Base-by-base conservation (phyloP, 495 filamentous ascomycete species). In the Penicillium macrosclerotiorum region DNA sequence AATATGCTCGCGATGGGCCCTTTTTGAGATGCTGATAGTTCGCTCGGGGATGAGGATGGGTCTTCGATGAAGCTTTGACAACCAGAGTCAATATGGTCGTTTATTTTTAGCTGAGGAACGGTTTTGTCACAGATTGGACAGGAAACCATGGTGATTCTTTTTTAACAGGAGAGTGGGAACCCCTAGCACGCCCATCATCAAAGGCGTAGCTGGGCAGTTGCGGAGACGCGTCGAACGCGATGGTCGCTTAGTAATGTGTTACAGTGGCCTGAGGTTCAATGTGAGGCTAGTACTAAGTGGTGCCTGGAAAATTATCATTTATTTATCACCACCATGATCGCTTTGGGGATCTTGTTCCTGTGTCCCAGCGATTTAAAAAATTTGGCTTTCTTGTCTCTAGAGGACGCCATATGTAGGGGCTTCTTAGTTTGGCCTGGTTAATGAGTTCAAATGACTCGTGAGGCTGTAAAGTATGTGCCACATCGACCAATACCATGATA, bases 121-220 rank as follows among this genome's bases (percentile, higher is more conserved):
- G 76, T 70, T 49, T 89, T 86, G 37, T 77, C 72, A 68, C 93
- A 98, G 44, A 91, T 88, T 5, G 93, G 93, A 60, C 93, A 98
- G 44, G 77, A 77, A 24, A 98, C 90, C 83, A 87, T 89, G 24
- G 16, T 61, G 53, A 11, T 38, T 27, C 14, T 42, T 27, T 43
- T 40, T 0, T 20, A 36, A 11, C 14, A 32, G 24, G 22, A n/a
- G 30, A 29, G 5, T 25, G 36, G 31, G 32, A 30, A 25, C 11
- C 5, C 0, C 12, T 12, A 9, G 23, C 5, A 3, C 8, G 23
- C 14, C 13, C 2, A 17, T 26, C 12, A 47, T 35, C 19, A 34
- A 20, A 30, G 37, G 20, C 31, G n/a, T 35, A 40, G 23, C 33
- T 43, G 42, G 11, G 25, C 31, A 13, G 50, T 41, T 22, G 49